Conservation (phyloP, 1,284 basidiomycete genomes). For the Amylostereum areolatum region DNA sequence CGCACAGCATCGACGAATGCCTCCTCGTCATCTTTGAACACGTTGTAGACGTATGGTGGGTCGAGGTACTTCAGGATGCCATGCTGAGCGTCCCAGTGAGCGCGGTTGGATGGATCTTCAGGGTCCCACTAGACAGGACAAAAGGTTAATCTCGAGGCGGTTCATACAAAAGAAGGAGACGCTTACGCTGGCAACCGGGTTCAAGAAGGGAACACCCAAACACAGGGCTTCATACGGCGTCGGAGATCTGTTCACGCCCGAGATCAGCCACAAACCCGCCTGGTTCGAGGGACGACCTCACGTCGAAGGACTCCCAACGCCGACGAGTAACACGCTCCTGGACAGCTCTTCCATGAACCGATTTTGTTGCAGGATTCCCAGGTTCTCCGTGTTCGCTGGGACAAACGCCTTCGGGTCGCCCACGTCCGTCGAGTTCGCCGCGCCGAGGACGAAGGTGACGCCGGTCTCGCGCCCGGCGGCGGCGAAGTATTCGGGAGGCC, state of each 20-base stretch:
- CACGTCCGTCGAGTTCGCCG: background rate
- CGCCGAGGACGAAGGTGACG: background rate
- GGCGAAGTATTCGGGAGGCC: background rate
- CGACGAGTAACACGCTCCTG: conserved; percentile 6
- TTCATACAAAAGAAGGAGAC: background rate
- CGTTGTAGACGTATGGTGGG: conserved; percentile 4
- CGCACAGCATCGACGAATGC: background rate
- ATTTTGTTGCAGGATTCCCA: background rate
- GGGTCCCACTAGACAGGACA: background rate
- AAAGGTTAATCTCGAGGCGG: background rate
- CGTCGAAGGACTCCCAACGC: conserved; percentile 4
- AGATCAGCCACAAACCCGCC: background rate
- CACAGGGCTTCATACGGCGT: conserved; percentile 11
- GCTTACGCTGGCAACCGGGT: conserved; percentile 1
- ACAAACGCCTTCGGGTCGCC: conserved; percentile 1
- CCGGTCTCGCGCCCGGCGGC: background rate
- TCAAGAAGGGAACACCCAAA: conserved; percentile 11
- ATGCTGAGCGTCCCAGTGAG: conserved; percentile 1
- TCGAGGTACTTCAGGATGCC: background rate
- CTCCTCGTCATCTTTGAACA: background rate
- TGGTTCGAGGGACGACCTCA: background rate
- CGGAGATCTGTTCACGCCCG: conserved; percentile 1
- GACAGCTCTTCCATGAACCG: background rate
- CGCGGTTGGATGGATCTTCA: conserved; percentile 14
- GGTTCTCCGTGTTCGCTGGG: background rate